Percentiles rank a stretch among this genome's conserved stretches.
These are phyloP conservation scores for Chaetomiaceae sp. DNA, from an alignment of 2,329 filamentous ascomycete species.

Conservation along the genomic window DNA sequence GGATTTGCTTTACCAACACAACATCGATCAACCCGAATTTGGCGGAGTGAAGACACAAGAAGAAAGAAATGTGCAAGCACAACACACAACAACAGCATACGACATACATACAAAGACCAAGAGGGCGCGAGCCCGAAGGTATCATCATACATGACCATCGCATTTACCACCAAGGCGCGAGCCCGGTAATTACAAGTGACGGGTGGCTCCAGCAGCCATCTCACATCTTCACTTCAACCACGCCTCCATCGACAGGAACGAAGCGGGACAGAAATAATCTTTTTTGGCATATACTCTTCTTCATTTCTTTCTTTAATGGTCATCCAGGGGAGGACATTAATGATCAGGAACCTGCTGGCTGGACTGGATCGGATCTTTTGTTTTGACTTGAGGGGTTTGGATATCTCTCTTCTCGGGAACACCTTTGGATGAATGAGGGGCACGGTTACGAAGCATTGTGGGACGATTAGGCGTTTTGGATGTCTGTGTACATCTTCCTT, in stretches of 20 bases:
- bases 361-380: neutral
- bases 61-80: constrained; percentile 3
- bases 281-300: neutral
- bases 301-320: constrained; percentile 1
- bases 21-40: neutral
- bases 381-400: too few relatives aligned
- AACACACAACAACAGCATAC: neutral
- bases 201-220: neutral
- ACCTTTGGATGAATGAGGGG: neutral
- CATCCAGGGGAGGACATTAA: constrained; percentile 4
- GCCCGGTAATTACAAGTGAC: constrained; percentile 17
- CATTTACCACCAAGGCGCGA: constrained; percentile 2
- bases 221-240: constrained; percentile 5
- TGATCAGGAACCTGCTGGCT: constrained; percentile 1
- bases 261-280: constrained; percentile 10
- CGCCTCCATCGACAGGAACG: constrained; percentile 20
- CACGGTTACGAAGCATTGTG: too few relatives aligned
- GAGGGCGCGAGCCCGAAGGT: constrained; percentile 22
- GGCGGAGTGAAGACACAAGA: neutral
- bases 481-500: neutral
- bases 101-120: constrained; percentile 13
- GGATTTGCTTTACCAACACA: too few relatives aligned
- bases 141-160: neutral
- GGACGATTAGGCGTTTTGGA: too few relatives aligned
- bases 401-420: neutral